Percentiles rank a stretch among this genome's conserved stretches.
These are phyloP conservation scores for Hypholoma fasciculare DNA, from an alignment of 768 basidiomycete genomes.

Conservation along the genomic window DNA sequence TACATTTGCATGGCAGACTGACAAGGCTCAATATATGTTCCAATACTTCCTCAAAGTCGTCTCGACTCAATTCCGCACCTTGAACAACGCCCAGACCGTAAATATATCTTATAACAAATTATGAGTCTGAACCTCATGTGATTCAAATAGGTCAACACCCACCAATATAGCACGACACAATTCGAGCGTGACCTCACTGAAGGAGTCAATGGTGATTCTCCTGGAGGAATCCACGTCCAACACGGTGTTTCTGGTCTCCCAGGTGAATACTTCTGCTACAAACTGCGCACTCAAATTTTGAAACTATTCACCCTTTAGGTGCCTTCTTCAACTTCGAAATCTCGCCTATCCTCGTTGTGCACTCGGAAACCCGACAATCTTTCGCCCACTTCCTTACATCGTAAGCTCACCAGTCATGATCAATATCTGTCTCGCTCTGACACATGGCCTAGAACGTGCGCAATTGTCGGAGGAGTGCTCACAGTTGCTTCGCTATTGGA, in stretches of 20 bases:
- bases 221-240: slow-evolving; percentile 67
- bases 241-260: slow-evolving; percentile 79
- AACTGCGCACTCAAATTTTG: background rate
- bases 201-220: slow-evolving; percentile 56
- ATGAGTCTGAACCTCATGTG: background rate
- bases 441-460: slow-evolving; percentile 72
- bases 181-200: slow-evolving; percentile 90
- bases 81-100: slow-evolving; percentile 66
- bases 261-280: slow-evolving; percentile 26
- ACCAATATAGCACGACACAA: slow-evolving; percentile 95
- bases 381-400: slow-evolving; percentile 99
- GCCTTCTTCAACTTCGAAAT: slow-evolving; percentile 96
- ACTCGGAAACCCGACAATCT: slow-evolving; percentile 87
- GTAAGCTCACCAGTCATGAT: slow-evolving; percentile 45
- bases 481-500: slow-evolving; percentile 92
- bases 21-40: slow-evolving; percentile 89
- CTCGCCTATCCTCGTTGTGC: slow-evolving; percentile 93
- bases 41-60: slow-evolving; percentile 99
- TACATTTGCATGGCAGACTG: slow-evolving; percentile 46
- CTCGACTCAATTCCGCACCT: slow-evolving; percentile 88
- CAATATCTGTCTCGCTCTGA: background rate
- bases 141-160: slow-evolving; percentile 67
- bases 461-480: slow-evolving; percentile 95
- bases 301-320: slow-evolving; percentile 35
- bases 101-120: slow-evolving; percentile 20